Percentiles rank a stretch among this genome's conserved stretches.
phyloP scores from a whole-genome alignment of 2,329 filamentous ascomycete species.

The Camillea tinctor region DNA sequence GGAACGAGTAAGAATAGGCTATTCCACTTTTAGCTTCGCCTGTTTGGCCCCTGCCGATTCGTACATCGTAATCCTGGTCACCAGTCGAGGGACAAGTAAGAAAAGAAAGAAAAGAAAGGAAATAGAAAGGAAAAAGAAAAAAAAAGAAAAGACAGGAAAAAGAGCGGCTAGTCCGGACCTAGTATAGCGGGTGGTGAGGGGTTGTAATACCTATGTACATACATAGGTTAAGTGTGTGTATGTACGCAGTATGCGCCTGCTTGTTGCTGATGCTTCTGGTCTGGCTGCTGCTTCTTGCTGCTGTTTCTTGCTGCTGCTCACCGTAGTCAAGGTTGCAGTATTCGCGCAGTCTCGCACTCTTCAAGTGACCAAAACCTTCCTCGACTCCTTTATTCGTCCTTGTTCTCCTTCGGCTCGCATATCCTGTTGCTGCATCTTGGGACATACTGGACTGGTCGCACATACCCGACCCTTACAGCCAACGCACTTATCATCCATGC shows the following conservation, averaged over 20 bases:
- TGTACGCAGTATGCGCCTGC: too few species aligned
- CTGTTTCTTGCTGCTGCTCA: neutral
- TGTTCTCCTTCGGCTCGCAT: neutral
- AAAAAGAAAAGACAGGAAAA: neutral
- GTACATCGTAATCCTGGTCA: neutral
- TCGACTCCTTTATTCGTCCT: neutral
- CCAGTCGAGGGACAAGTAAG: neutral
- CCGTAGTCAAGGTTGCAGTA: neutral
- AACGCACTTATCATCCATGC: neutral
- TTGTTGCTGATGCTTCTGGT: too few species aligned
- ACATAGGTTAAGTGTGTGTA: too few species aligned
- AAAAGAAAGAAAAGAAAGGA: neutral
- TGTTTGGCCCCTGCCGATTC: neutral
- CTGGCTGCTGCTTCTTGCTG: too few species aligned
- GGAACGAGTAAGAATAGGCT: neutral
- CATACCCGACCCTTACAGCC: neutral
- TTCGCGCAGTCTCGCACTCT: neutral
- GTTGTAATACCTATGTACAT: neutral
- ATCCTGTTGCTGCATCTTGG: neutral
- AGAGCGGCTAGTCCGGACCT: neutral
- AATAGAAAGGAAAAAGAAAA: neutral
- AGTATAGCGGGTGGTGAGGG: neutral
- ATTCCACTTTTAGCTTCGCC: neutral
- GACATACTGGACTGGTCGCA: neutral
- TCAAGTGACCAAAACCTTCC: neutral